phyloP scores from a whole-genome alignment of 2,329 filamentous ascomycete species.

The Hymenoscyphus albidus region DNA sequence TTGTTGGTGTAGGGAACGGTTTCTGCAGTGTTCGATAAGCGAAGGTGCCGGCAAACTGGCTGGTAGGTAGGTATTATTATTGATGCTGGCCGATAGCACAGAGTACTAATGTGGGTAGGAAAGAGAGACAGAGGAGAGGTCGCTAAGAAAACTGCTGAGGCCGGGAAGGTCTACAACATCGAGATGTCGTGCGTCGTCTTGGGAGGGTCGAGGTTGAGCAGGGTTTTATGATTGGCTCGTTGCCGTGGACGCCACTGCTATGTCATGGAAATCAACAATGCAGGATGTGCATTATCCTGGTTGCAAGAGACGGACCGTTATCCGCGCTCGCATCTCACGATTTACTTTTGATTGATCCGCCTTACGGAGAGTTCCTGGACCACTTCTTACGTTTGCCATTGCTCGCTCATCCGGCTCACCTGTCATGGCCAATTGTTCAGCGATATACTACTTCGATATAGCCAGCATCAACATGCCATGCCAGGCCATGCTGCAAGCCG shows the following conservation, averaged over 20 bases:
- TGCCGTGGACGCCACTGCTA: slow-evolving; percentile 16
- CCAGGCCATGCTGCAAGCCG: background rate
- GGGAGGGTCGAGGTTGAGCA: slow-evolving; percentile 4
- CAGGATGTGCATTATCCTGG: slow-evolving; percentile 17
- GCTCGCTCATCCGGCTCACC: background rate
- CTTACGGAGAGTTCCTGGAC: slow-evolving; percentile 15
- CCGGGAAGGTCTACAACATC: slow-evolving; percentile 12
- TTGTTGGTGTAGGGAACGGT: slow-evolving; percentile 2
- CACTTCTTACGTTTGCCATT: background rate
- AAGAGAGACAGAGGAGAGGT: background rate
- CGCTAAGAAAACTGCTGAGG: slow-evolving; percentile 9
- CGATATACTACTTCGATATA: background rate
- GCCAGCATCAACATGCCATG: background rate
- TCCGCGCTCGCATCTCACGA: slow-evolving; percentile 26
- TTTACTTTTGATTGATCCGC: slow-evolving; percentile 25
- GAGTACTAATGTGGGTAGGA: background rate
- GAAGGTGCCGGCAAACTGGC: background rate
- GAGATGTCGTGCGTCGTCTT: slow-evolving; percentile 27
- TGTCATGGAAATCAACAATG: slow-evolving; percentile 18
- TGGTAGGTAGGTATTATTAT: background rate
- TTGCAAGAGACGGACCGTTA: slow-evolving; percentile 27
- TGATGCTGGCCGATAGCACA: background rate
- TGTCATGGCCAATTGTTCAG: background rate
- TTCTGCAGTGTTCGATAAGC: slow-evolving; percentile 3
- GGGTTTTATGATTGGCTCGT: slow-evolving; percentile 18